Evolutionary conservation across 768 basidiomycete genomes (phyloP), one percentile per base, ranked within the genome.

Genomic region (Boletellus ananiceps): DNA sequence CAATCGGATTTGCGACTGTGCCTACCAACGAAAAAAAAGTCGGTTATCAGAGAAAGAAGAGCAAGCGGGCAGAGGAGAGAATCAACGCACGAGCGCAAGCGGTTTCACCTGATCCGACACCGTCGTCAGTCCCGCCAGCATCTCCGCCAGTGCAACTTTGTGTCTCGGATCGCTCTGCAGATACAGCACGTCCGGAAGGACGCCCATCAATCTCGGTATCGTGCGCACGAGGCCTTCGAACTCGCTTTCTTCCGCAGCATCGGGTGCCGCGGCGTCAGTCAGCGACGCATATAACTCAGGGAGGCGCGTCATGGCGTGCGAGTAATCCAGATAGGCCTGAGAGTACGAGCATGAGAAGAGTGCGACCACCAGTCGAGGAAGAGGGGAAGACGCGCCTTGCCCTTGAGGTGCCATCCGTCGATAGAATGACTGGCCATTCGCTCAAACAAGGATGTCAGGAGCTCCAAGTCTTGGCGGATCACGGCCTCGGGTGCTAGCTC

Each of bases 401-500:
- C 94, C 32, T 87, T 83, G 32, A 81, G 75, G 58, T 84, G 77
- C 94, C 94, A 96, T 8, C 82, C 82, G 37, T 81, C 80, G 9
- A 94, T 77, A 2, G 72, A 64, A 34, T 73, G 44, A 11, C 75
- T 77, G 19, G 71, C 72, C 56, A 98, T 83, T 8, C 75, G 75
- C 43, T 70, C 72, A 57, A 97, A 89, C 19, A 97, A 65, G n/a
- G 75, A 74, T 32, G 73, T 72, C 19, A 96, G 68, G 12, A 95
- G 73, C 2, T 76, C 78, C 8, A 76, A 56, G 57, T 77, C 75
- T 37, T 73, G 64, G 18, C 71, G 57, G 27, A 97, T 75, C 47
- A 96, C 74, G 0, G 86, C 90, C 55, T 97, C 95, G 1, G 92
- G 89, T 6, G 88, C 90, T 8, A 99, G 78, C 51, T 93, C 84